A percentile compares a stretch with the other conserved stretches of the same genome.
Evolutionary conservation across 345 rosid genomes (phyloP).

Genomic region (Ricinus communis): DNA sequence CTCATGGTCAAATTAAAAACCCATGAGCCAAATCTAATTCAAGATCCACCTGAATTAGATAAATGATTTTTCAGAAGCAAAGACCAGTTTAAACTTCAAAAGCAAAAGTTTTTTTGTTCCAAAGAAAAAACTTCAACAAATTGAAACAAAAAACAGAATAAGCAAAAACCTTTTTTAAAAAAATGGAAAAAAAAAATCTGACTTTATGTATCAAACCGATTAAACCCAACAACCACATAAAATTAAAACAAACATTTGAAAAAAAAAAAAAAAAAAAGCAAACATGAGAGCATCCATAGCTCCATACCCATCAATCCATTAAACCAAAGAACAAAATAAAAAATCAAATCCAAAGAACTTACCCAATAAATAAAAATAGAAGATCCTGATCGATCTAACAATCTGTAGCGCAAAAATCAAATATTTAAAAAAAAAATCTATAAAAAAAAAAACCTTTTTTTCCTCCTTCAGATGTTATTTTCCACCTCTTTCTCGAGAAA

Average conservation of each 20-base stretch:
- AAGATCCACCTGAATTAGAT: neutral
- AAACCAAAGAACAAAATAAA: slow-evolving; percentile 9
- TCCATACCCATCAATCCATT: slow-evolving; percentile 33
- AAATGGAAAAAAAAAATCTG: neutral
- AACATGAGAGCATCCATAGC: slow-evolving; percentile 3
- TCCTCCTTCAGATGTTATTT: neutral
- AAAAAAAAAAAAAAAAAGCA: neutral
- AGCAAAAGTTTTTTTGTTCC: too few species aligned
- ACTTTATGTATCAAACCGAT: slow-evolving; percentile 18
- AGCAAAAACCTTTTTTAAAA: neutral
- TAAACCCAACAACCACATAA: too few species aligned
- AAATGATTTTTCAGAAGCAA: neutral
- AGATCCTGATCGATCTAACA: slow-evolving; percentile 32
- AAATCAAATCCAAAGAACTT: slow-evolving; percentile 15
- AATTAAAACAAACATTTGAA: neutral
- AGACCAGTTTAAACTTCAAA: neutral
- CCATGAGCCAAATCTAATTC: slow-evolving; percentile 2
- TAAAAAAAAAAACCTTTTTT: slow-evolving; percentile 1
- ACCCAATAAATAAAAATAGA: slow-evolving; percentile 28
- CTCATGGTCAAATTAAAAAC: neutral
- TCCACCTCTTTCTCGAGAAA: slow-evolving; percentile 25
- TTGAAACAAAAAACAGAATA: slow-evolving; percentile 5
- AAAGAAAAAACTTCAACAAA: neutral
- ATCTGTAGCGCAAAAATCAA: slow-evolving; percentile 10
- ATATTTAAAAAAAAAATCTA: neutral